Evolutionary conservation across 108 stramenopile genomes (phyloP).

Genomic region (Skeletonema menzelii): DNA sequence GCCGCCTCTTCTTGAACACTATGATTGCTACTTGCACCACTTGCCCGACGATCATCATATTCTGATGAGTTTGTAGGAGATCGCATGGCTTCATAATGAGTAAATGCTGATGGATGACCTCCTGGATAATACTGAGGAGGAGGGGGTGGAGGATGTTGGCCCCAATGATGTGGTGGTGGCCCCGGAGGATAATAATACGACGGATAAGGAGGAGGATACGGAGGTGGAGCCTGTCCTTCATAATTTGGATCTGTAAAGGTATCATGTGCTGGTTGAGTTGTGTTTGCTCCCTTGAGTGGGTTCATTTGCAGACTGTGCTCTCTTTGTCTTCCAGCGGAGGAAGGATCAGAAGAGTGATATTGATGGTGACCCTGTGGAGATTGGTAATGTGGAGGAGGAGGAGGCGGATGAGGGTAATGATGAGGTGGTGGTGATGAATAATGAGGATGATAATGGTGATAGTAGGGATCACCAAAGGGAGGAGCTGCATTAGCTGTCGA

Average conservation of each 20-base stretch:
- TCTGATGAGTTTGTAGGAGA: neutral
- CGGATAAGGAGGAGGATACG: slow-evolving; percentile 17
- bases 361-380: neutral
- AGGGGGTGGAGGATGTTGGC: slow-evolving; percentile 12
- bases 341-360: neutral
- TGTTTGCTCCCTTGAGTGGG: slow-evolving; percentile 12
- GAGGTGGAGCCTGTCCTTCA: slow-evolving; percentile 1
- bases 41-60: neutral
- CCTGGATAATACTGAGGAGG: slow-evolving; percentile 15
- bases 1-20: slow-evolving; percentile 1
- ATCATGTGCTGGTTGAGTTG: slow-evolving; percentile 11
- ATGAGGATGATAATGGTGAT: slow-evolving; percentile 7
- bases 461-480: slow-evolving; percentile 16
- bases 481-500: slow-evolving; percentile 43
- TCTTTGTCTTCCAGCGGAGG: neutral
- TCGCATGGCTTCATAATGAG: slow-evolving; percentile 7
- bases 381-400: neutral
- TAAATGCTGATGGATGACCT: slow-evolving; percentile 29
- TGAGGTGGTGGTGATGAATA: slow-evolving; percentile 34
- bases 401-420: neutral
- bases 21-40: neutral
- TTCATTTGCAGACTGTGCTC: slow-evolving; percentile 26
- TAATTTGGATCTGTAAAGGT: slow-evolving; percentile 5
- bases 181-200: slow-evolving; percentile 3
- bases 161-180: slow-evolving; percentile 11